Percentiles rank a stretch among this genome's conserved stretches.
These are phyloP conservation scores for Plasmodium vivax DNA, from an alignment of 169 alveolate genomes.

Conservation along the genomic window DNA sequence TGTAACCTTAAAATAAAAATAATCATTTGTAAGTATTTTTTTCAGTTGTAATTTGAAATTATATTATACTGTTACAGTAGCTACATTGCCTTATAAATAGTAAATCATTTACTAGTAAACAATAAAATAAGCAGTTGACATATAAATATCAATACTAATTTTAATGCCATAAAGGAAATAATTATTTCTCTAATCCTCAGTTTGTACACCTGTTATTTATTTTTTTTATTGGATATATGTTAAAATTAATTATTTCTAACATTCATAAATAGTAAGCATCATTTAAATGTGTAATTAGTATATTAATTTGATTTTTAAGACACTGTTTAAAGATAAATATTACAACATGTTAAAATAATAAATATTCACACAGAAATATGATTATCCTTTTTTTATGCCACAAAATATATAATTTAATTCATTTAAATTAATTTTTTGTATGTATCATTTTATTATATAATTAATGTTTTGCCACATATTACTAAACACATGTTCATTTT, in stretches of 20 bases:
- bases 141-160: background rate
- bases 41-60: background rate
- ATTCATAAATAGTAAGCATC: background rate
- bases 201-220: background rate
- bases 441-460: background rate
- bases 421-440: background rate
- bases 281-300: background rate
- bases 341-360: background rate
- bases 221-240: background rate
- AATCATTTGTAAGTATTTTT: background rate
- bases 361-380: background rate
- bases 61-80: background rate
- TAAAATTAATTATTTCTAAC: background rate
- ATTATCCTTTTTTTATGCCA: background rate
- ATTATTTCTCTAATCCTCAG: background rate
- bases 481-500: background rate
- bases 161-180: background rate
- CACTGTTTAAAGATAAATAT: background rate
- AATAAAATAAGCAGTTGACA: background rate
- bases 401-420: background rate
- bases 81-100: background rate
- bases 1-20: background rate
- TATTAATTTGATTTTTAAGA: background rate
- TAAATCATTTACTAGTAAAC: background rate
- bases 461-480: background rate